Evolutionary conservation across 805 yeast genomes (phyloP).

Genomic region (Nakazawaea wyomingensis): DNA sequence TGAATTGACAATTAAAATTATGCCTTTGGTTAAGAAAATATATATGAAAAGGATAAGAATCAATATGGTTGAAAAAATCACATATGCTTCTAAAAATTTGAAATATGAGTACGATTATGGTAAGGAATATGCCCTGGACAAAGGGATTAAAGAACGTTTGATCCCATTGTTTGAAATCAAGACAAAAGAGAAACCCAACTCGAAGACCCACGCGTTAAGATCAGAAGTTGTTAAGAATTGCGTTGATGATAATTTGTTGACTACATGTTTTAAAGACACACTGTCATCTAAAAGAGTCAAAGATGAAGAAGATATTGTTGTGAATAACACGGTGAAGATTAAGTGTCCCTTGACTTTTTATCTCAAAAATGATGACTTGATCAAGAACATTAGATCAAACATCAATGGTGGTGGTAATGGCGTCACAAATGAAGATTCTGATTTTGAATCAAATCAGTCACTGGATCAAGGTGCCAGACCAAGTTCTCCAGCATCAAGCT

Average conservation of each 20-base stretch:
- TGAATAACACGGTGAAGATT: conserved; percentile 32
- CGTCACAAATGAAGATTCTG: conserved; percentile 13
- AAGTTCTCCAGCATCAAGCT: conserved; percentile 4
- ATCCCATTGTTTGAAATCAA: conserved; percentile 60
- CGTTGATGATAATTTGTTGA: conserved; percentile 55
- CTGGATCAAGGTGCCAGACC: conserved; percentile 9
- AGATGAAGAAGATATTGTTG: conserved; percentile 21
- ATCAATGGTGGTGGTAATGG: conserved; percentile 14
- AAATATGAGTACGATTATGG: conserved; percentile 51
- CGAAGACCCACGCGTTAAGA: conserved; percentile 37
- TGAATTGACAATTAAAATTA: conserved; percentile 54
- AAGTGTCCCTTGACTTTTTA: conserved; percentile 29
- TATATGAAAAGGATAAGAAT: conserved; percentile 58
- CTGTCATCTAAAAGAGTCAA: conserved; percentile 15
- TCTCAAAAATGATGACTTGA: conserved; percentile 20
- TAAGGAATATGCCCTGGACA: conserved; percentile 20
- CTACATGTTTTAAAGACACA: conserved; percentile 41
- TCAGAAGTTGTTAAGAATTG: conserved; percentile 57
- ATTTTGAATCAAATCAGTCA: conserved; percentile 3
- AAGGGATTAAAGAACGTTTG: conserved; percentile 43
- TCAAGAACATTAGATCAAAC: conserved; percentile 4
- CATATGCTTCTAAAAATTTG: conserved; percentile 54
- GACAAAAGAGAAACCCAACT: conserved; percentile 40
- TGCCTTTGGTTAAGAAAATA: conserved; percentile 61
- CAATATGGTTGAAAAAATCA: conserved; percentile 60